Percentiles rank a stretch among this genome's conserved stretches.
Evolutionary conservation across 805 yeast species (phyloP).

Genomic region (Priceomyces medius): DNA sequence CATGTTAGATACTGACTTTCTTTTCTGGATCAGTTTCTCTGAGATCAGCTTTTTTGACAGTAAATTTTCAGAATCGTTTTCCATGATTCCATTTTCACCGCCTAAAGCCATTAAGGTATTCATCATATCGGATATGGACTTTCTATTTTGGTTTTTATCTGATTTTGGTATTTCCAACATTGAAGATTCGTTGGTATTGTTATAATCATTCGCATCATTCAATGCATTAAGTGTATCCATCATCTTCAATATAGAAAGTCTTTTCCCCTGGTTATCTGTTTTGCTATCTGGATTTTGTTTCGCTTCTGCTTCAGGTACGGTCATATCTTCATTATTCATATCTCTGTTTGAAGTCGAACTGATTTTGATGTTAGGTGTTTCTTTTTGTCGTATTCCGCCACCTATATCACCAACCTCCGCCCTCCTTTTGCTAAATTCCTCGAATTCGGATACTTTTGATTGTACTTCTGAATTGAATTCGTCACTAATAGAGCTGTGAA

Average conservation of each 20-base stretch:
- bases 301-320: not conserved
- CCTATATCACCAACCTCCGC: conserved; percentile 6
- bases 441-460: conserved; percentile 15
- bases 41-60: too few species aligned
- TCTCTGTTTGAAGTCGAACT: not conserved
- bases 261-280: not conserved
- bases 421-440: conserved; percentile 8
- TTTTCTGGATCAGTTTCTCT: not conserved
- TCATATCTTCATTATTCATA: not conserved
- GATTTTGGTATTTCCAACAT: conserved; percentile 3
- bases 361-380: not conserved
- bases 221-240: conserved; percentile 25
- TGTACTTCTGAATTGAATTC: conserved; percentile 14
- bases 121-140: conserved; percentile 35
- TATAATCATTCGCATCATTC: conserved; percentile 13
- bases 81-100: conserved; percentile 4
- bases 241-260: conserved; percentile 28
- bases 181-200: conserved; percentile 10
- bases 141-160: conserved; percentile 18
- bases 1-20: conserved; percentile 32
- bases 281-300: not conserved
- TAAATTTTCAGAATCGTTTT: not conserved
- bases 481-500: conserved; percentile 24
- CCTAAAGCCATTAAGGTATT: conserved; percentile 20
- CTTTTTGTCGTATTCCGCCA: conserved; percentile 7